A percentile compares a stretch with the other conserved stretches of the same genome.
phyloP scores from a whole-genome alignment of 2,329 filamentous ascomycete genomes.

The Samsoniella hepiali region DNA sequence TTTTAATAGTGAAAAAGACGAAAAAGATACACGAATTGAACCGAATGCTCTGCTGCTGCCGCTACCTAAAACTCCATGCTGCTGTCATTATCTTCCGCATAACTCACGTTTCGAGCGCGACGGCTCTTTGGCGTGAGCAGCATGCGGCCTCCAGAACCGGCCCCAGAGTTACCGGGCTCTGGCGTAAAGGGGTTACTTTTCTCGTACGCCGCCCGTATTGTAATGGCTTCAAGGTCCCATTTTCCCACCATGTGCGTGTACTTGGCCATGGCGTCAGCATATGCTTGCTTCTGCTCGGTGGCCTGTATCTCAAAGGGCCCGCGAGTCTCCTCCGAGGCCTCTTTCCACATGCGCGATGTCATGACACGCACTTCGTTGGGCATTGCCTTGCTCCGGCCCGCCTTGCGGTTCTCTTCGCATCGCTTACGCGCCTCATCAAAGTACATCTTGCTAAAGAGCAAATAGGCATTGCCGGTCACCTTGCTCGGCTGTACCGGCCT shows the following conservation, averaged over 20 bases:
- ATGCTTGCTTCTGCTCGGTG: slow-evolving; percentile 64
- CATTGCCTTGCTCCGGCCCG: slow-evolving; percentile 60
- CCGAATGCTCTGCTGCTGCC: not conserved
- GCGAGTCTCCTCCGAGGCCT: slow-evolving; percentile 65
- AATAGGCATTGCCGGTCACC: slow-evolving; percentile 77
- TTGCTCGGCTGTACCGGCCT: slow-evolving; percentile 70
- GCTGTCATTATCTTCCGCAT: slow-evolving; percentile 34
- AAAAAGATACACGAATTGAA: not conserved
- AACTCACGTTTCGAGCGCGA: slow-evolving; percentile 38
- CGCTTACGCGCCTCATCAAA: slow-evolving; percentile 59
- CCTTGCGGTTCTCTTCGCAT: slow-evolving; percentile 62
- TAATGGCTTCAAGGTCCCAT: slow-evolving; percentile 69
- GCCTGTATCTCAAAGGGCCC: slow-evolving; percentile 76
- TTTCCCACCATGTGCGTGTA: slow-evolving; percentile 60
- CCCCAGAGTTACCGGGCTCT: slow-evolving; percentile 23
- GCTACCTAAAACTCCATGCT: slow-evolving; percentile 24
- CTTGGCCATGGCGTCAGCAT: slow-evolving; percentile 53
- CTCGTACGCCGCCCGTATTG: slow-evolving; percentile 51
- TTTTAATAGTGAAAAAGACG: not conserved
- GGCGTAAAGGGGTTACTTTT: slow-evolving; percentile 46
- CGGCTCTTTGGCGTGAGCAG: slow-evolving; percentile 29
- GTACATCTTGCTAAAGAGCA: slow-evolving; percentile 79
- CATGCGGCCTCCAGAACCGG: not conserved
- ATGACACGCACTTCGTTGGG: slow-evolving; percentile 83
- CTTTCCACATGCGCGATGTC: slow-evolving; percentile 88